Evolutionary conservation across 805 yeast species (phyloP).

Genomic region (Lipomyces orientalis): DNA sequence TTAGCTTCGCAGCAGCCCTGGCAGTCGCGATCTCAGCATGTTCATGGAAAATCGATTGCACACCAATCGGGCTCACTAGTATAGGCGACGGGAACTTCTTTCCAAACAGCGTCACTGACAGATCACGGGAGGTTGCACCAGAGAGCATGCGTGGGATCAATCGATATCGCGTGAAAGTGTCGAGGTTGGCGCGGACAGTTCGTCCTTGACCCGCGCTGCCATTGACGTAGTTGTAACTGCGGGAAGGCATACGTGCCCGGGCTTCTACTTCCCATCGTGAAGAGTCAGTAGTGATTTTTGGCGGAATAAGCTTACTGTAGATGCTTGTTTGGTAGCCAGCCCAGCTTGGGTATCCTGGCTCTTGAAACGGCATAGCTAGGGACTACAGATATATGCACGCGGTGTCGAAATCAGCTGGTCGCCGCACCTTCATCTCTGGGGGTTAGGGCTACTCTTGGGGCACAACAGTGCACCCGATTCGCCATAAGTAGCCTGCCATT

Average conservation of each 20-base stretch:
- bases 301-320: slow-evolving; percentile 24
- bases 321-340: slow-evolving; percentile 29
- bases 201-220: slow-evolving; percentile 27
- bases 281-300: slow-evolving; percentile 18
- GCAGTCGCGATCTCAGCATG: slow-evolving; percentile 43
- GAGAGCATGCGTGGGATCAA: slow-evolving; percentile 31
- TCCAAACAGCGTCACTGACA: slow-evolving; percentile 37
- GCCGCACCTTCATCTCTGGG: neutral
- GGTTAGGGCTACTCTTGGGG: neutral
- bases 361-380: slow-evolving; percentile 7
- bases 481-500: neutral
- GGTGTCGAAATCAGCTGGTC: no score
- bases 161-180: slow-evolving; percentile 27
- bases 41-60: slow-evolving; percentile 40
- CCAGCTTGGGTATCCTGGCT: slow-evolving; percentile 19
- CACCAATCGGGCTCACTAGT: slow-evolving; percentile 43
- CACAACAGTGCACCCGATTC: neutral
- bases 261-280: slow-evolving; percentile 25
- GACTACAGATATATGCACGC: neutral
- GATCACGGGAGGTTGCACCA: slow-evolving; percentile 26
- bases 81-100: slow-evolving; percentile 38
- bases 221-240: slow-evolving; percentile 27
- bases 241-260: slow-evolving; percentile 10
- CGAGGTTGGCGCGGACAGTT: slow-evolving; percentile 26
- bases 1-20: slow-evolving; percentile 40